phyloP scores from a whole-genome alignment of 441 rosid genomes.

The Biscutella laevigata region DNA sequence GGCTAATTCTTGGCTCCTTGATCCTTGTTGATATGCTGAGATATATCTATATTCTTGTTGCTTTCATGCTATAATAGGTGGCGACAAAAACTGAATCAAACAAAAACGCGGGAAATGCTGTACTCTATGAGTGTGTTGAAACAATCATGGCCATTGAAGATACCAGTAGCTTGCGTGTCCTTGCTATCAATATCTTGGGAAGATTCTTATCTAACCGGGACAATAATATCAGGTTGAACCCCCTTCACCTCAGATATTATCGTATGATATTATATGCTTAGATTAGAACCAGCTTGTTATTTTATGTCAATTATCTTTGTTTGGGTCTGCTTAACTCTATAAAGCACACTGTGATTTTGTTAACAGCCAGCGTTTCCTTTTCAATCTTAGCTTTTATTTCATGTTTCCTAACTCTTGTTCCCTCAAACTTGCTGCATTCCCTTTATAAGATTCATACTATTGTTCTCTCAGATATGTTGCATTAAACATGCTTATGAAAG shows the following conservation, averaged over 20 bases:
- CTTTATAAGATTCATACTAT: conserved; percentile 2
- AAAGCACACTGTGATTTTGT: background rate
- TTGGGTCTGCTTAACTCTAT: conserved; percentile 1
- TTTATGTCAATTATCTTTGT: background rate
- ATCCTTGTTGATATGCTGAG: conserved; percentile 5
- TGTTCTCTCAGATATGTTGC: conserved; percentile 79
- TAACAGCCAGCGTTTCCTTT: background rate
- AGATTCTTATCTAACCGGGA: conserved; percentile 96
- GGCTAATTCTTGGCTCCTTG: conserved; percentile 1
- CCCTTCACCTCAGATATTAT: conserved; percentile 4
- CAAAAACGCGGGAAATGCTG: conserved; percentile 97
- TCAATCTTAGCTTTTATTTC: background rate
- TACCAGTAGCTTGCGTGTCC: conserved; percentile 92
- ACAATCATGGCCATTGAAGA: conserved; percentile 98
- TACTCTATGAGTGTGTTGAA: conserved; percentile 93
- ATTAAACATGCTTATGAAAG: conserved; percentile 95
- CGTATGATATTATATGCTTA: background rate
- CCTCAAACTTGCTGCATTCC: conserved; percentile 63
- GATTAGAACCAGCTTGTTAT: background rate
- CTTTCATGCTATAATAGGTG: conserved; percentile 50
- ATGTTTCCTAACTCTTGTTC: conserved; percentile 9
- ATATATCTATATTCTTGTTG: conserved; percentile 17
- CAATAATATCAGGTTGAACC: conserved; percentile 88
- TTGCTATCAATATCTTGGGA: conserved; percentile 96
- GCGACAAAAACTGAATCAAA: conserved; percentile 98